A percentile compares a stretch with the other conserved stretches of the same genome.
phyloP scores from a whole-genome alignment of 2,329 filamentous ascomycete genomes.

The Fusarium solani-melongenae region DNA sequence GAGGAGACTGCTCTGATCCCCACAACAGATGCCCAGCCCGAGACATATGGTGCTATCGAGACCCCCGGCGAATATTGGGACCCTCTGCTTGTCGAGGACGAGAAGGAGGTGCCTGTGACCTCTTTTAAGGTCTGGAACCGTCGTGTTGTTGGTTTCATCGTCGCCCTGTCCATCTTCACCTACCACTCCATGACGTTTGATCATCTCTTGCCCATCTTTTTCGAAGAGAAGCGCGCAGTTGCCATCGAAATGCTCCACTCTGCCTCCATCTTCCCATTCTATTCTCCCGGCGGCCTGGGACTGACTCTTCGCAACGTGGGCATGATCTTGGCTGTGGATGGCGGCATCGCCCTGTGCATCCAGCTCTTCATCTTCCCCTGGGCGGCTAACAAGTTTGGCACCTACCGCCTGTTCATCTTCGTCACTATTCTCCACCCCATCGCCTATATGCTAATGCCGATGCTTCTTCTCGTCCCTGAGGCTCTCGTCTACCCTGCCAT shows the following conservation, averaged over 20 bases:
- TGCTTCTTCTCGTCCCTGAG: constrained; percentile 66
- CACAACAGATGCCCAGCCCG: constrained; percentile 75
- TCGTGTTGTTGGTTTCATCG: constrained; percentile 78
- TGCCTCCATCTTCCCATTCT: constrained; percentile 57
- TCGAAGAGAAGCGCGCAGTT: constrained; percentile 76
- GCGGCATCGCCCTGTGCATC: constrained; percentile 67
- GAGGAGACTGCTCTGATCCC: constrained; percentile 81
- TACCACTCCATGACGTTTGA: constrained; percentile 97
- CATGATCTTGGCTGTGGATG: constrained; percentile 69
- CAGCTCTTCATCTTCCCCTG: constrained; percentile 71
- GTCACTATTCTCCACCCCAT: constrained; percentile 71
- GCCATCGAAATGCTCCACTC: constrained; percentile 50
- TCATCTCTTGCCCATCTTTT: constrained; percentile 90
- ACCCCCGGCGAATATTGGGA: constrained; percentile 60
- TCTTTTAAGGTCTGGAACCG: constrained; percentile 61
- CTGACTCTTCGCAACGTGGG: constrained; percentile 72
- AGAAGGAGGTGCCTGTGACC: constrained; percentile 48
- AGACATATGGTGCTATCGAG: constrained; percentile 81
- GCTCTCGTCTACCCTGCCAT: constrained; percentile 65
- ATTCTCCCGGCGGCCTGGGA: constrained; percentile 71
- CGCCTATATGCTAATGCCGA: constrained; percentile 69
- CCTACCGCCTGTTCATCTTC: constrained; percentile 68
- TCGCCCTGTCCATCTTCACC: constrained; percentile 90
- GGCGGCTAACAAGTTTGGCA: constrained; percentile 67
- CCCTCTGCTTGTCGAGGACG: constrained; percentile 46